Evolutionary conservation across 805 yeast genomes (phyloP).

Genomic region (Candida endomychidarum): DNA sequence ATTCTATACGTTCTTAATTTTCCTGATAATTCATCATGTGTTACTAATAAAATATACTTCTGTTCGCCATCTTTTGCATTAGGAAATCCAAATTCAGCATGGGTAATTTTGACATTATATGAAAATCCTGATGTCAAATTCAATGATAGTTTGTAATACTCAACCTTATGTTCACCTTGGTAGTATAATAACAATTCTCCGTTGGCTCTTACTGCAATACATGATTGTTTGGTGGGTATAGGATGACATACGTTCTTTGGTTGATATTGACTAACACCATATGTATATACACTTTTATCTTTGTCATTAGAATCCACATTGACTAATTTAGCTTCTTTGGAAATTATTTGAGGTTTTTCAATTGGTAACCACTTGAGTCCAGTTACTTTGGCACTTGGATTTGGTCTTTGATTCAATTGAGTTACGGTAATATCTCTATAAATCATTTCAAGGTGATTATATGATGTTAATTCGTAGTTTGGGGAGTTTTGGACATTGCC

Average conservation of each 20-base stretch:
- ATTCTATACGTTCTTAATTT: constrained; percentile 44
- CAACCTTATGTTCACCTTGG: constrained; percentile 63
- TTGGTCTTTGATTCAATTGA: constrained; percentile 14
- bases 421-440: constrained; percentile 39
- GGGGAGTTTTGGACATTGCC: constrained; percentile 20
- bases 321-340: constrained; percentile 54
- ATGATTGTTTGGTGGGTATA: constrained; percentile 63
- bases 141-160: constrained; percentile 44
- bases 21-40: constrained; percentile 35
- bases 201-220: constrained; percentile 61
- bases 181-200: constrained; percentile 62
- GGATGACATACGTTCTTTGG: constrained; percentile 71
- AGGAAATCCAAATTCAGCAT: constrained; percentile 53
- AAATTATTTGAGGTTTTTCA: constrained; percentile 65
- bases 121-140: constrained; percentile 26
- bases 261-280: constrained; percentile 58
- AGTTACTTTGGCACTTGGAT: constrained; percentile 25
- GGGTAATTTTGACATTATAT: constrained; percentile 13
- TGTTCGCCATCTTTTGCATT: constrained; percentile 24
- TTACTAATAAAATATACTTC: constrained; percentile 45
- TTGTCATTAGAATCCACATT: constrained; percentile 9
- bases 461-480: constrained; percentile 43
- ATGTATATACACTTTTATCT: constrained; percentile 36
- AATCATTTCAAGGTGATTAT: constrained; percentile 48
- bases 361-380: constrained; percentile 71